These are phyloP conservation scores for Artomyces pyxidatus DNA, from an alignment of 768 basidiomycete genomes.

Conservation along the genomic window DNA sequence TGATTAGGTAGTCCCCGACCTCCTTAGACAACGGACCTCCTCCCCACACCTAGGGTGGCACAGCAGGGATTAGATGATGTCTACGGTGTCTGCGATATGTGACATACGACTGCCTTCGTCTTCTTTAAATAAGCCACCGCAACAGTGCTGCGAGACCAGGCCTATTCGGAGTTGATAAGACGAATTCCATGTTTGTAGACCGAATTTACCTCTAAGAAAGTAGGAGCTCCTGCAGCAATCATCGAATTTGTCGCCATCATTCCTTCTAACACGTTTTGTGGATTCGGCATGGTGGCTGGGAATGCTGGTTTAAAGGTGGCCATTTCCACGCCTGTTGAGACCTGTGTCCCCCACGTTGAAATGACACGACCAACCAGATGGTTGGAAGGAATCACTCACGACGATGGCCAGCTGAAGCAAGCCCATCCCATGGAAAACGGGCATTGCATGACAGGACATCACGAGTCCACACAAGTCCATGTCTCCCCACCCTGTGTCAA, in stretches of 20 bases:
- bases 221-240: conserved; percentile 23
- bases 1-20: conserved; percentile 18
- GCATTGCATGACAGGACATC: conserved; percentile 23
- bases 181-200: too few relatives aligned
- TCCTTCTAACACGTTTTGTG: conserved; percentile 22
- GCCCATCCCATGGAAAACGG: conserved; percentile 27
- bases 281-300: conserved; percentile 23
- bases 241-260: conserved; percentile 18
- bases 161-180: conserved; percentile 6
- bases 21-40: conserved; percentile 22
- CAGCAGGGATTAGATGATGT: too few relatives aligned
- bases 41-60: conserved; percentile 24
- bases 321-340: conserved; percentile 20
- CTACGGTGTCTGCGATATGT: too few relatives aligned
- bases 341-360: conserved; percentile 11
- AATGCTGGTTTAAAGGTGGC: conserved; percentile 22
- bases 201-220: conserved; percentile 26
- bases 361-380: background rate
- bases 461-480: conserved; percentile 18
- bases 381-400: conserved; percentile 9
- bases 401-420: conserved; percentile 18
- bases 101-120: conserved; percentile 18
- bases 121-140: conserved; percentile 17
- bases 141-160: conserved; percentile 17
- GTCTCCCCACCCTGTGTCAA: conserved; percentile 16